Base-by-base conservation (phyloP, 495 filamentous ascomycete species). In the Bacidia rubella region DNA sequence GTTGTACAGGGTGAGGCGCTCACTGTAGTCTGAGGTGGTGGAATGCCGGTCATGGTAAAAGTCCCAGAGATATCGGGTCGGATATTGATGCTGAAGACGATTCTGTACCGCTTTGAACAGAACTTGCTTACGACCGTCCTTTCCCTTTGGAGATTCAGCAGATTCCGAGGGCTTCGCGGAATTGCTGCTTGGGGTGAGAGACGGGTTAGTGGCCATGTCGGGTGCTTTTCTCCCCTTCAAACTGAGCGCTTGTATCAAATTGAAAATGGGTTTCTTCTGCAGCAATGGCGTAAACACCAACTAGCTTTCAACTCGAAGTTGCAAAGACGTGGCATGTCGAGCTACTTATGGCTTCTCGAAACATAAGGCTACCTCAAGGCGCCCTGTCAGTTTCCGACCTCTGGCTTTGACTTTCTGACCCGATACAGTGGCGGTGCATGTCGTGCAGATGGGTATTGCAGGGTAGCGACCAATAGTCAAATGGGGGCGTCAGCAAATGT, bases 1-100 rank as follows among this genome's bases (percentile, higher is more conserved):
- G 57, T 79, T 76, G 1, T 88, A 68, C 57, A 81, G 72, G 58
- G 80, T 84, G 20, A 87, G 75, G 53, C 80, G 76, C 40, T 73
- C 76, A 54, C 75, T 73, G 68, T 86, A 89, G 50, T 65, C 65
- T 53, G 32, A 43, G n/a, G 59, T 24, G 2, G 58, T 56, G 41
- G 66, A 65, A 61, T 74, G 68, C 47, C 70, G 71, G 60, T 79
- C 77, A 55, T 78, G 75, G 66, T 74, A 80, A 63, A 80, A 74
- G 12, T 71, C 67, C 78, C 77, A 81, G 53, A 50, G 47, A 38
- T 50, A 32, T 12, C 47, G 24, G 2, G 47, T 50, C 11, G 47
- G 24, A 7, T 35, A 50, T 21, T 38, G 47, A 22, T 50, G 4
- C 29, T 38, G 15, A 19, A 44, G 41, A 66, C 68, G 58, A 77